Evolutionary conservation across 371 early-diverging fungal species (phyloP), one percentile per base, ranked within the genome.

Genomic region (Lichtheimia hyalospora): DNA sequence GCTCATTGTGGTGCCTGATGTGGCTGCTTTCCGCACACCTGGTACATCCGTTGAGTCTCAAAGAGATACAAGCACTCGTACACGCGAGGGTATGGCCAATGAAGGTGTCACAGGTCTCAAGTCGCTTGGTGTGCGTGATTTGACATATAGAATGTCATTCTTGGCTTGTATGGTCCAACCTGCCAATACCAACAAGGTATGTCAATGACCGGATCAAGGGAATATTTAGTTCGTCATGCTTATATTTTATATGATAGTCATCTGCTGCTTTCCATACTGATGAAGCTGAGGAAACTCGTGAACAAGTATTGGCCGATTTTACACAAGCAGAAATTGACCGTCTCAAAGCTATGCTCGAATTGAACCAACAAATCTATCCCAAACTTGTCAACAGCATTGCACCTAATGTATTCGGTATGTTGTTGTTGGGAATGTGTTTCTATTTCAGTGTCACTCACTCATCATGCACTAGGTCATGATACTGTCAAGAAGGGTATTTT

Each of bases 401-500:
- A 3, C 99, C 99, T 3, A 93, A 94, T 61, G 96, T 99, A 39
- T 99, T 92, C 74, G 99, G 96, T 77, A 65, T 18, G 64, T 51
- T 8, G 15, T n/a, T 15, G 4, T 4, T 4, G 10, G 5, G 46
- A 46, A 46, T 18, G 7, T 5, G 46, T 46, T 16, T 16, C 2
- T n/a, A 14, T 46, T 46, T 46, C 18, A n/a, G 1, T n/a, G 16
- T 12, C 5, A 12, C 46, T n/a, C n/a, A 18, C 6, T 16, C 21
- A 21, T 16, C 24, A 21, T 52, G 3, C 13, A 21, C n/a, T 63
- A 84, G 88, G 92, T 1, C 97, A 99, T 76, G 93, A 96, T 28
- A 95, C 96, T 53, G 91, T 99, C 57, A 99, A 99, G 79, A 96
- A 96, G 71, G 97, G 99, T 34, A 80, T 99, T 42, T 73, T 99